Conservation (phyloP, 2,329 filamentous ascomycete genomes). For the Hypoxylon sp. region DNA sequence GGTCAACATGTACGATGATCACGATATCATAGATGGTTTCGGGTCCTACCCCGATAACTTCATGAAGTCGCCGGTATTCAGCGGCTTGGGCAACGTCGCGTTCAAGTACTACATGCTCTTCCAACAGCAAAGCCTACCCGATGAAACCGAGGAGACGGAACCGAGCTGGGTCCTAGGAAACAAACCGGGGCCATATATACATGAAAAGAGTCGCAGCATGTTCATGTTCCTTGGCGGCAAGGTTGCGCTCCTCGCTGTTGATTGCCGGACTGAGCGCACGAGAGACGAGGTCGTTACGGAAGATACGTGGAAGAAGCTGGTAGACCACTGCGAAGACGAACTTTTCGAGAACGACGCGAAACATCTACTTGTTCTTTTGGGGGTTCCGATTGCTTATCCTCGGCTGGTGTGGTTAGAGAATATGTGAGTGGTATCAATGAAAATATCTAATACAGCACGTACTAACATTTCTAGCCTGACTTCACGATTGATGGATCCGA, state of each 20-base stretch:
- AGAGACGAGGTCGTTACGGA: slow-evolving; percentile 84
- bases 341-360: slow-evolving; percentile 87
- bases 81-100: slow-evolving; percentile 88
- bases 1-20: slow-evolving; percentile 98
- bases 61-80: slow-evolving; percentile 91
- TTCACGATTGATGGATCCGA: slow-evolving; percentile 86
- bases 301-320: slow-evolving; percentile 87
- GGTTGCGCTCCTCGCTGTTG: slow-evolving; percentile 86
- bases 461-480: slow-evolving; percentile 74
- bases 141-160: slow-evolving; percentile 86
- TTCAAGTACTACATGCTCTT: slow-evolving; percentile 99
- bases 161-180: slow-evolving; percentile 91
- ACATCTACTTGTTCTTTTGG: slow-evolving; percentile 89
- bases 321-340: slow-evolving; percentile 87
- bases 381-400: slow-evolving; percentile 87
- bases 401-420: slow-evolving; percentile 81
- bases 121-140: slow-evolving; percentile 89
- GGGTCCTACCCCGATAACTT: slow-evolving; percentile 94
- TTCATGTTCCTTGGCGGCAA: slow-evolving; percentile 87
- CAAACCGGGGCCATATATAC: slow-evolving; percentile 89
- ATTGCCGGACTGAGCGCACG: slow-evolving; percentile 91
- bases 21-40: slow-evolving; percentile 91
- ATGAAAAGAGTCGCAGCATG: slow-evolving; percentile 85
- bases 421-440: slow-evolving; percentile 64
- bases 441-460: slow-evolving; percentile 8